Evolutionary conservation across 2,329 filamentous ascomycete genomes (phyloP).

Genomic region (Venturia asperata): DNA sequence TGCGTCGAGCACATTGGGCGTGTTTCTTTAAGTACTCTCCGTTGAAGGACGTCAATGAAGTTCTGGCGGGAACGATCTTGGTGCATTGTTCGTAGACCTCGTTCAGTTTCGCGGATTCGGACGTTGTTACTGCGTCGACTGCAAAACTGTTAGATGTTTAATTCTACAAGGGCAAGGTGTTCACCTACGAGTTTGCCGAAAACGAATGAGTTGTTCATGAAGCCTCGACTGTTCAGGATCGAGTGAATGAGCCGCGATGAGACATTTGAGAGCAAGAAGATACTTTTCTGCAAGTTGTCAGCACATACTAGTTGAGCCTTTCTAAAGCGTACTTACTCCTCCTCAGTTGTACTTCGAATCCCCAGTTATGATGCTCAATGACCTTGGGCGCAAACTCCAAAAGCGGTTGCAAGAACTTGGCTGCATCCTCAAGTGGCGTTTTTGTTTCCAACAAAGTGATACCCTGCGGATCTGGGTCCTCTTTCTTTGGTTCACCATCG

Average conservation of each 20-base stretch:
- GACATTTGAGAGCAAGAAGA: slow-evolving; percentile 76
- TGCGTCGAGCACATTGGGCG: slow-evolving; percentile 53
- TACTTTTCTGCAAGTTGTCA: slow-evolving; percentile 61
- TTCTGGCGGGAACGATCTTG: slow-evolving; percentile 48
- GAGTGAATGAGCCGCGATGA: slow-evolving; percentile 64
- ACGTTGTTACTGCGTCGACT: slow-evolving; percentile 43
- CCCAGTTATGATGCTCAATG: slow-evolving; percentile 73
- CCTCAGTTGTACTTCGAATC: slow-evolving; percentile 84
- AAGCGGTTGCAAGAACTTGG: slow-evolving; percentile 76
- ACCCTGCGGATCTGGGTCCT: slow-evolving; percentile 82
- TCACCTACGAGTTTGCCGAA: slow-evolving; percentile 52
- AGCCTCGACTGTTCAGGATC: slow-evolving; percentile 63
- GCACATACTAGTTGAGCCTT: slow-evolving; percentile 16
- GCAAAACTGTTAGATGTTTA: slow-evolving; percentile 19
- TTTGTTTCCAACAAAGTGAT: slow-evolving; percentile 71
- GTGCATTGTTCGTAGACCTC: slow-evolving; percentile 66
- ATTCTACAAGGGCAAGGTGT: neutral
- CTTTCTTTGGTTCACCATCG: slow-evolving; percentile 64
- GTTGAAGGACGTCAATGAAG: slow-evolving; percentile 58
- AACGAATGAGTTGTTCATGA: slow-evolving; percentile 65
- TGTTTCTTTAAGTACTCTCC: slow-evolving; percentile 57
- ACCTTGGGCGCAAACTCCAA: slow-evolving; percentile 76
- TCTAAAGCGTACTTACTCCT: slow-evolving; percentile 54
- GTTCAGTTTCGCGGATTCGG: slow-evolving; percentile 58
- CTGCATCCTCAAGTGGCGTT: slow-evolving; percentile 75